Evolutionary conservation across 495 filamentous ascomycete genomes (phyloP).

Genomic region (Cryomyces antarcticus): DNA sequence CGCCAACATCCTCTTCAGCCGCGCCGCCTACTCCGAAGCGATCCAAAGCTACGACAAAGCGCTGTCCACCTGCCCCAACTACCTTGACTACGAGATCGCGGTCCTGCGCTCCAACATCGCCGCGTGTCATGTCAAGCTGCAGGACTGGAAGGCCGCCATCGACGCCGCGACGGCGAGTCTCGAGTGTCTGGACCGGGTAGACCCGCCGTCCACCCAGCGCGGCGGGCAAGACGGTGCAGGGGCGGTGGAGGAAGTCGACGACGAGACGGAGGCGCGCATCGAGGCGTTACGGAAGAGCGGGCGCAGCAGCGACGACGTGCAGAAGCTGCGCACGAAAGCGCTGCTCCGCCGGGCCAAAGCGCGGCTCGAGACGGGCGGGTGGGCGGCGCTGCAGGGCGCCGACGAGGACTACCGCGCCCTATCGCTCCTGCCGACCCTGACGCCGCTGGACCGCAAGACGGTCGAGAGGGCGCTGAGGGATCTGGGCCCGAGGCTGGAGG

Average conservation of each 20-base stretch:
- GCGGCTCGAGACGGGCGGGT: conserved; percentile 46
- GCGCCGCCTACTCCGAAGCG: conserved; percentile 58
- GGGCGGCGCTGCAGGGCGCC: conserved; percentile 65
- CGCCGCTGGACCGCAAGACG: conserved; percentile 39
- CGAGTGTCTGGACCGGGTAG: conserved; percentile 44
- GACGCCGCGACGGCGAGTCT: conserved; percentile 53
- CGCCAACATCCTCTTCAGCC: conserved; percentile 60
- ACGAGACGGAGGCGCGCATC: conserved; percentile 19
- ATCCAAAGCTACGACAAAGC: conserved; percentile 78
- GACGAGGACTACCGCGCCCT: conserved; percentile 32
- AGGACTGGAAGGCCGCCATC: conserved; percentile 70
- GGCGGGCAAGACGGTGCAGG: conserved; percentile 6
- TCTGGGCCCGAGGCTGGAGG: conserved; percentile 46
- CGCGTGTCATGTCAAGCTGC: conserved; percentile 74
- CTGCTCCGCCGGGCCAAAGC: conserved; percentile 71
- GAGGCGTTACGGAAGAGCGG: conserved; percentile 17
- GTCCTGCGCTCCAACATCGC: conserved; percentile 74
- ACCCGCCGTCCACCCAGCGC: conserved; percentile 20
- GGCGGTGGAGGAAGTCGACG: conserved; percentile 28
- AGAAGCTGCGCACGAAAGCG: conserved; percentile 65
- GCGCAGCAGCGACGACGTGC: conserved; percentile 33
- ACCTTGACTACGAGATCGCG: conserved; percentile 77
- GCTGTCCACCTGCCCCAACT: conserved; percentile 59
- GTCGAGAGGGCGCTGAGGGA: conserved; percentile 41
- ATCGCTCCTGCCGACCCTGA: conserved; percentile 28